Conservation (phyloP, 495 filamentous ascomycete species). For the Lasiosphaeris hirsuta region DNA sequence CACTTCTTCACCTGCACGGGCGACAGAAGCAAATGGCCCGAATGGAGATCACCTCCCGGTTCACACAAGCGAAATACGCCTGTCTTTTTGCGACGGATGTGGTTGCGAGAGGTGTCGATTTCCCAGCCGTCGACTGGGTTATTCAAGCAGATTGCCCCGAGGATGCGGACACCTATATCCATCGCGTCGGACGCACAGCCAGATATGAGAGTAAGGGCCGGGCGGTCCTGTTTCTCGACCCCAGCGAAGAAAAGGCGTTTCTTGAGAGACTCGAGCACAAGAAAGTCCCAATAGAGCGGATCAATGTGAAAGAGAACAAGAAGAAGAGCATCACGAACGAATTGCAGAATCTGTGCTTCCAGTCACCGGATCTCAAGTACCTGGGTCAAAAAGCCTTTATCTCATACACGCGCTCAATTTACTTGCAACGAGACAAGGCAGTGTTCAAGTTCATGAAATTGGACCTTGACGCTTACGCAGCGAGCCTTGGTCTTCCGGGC, state of each 20-base stretch:
- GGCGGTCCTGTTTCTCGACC: conserved; percentile 88
- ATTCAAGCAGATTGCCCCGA: conserved; percentile 93
- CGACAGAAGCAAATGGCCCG: conserved; percentile 88
- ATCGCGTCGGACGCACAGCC: conserved; percentile 91
- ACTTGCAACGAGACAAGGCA: conserved; percentile 89
- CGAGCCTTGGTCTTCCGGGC: conserved; percentile 82
- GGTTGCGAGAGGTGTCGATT: conserved; percentile 88
- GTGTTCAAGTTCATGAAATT: conserved; percentile 79
- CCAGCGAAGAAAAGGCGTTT: conserved; percentile 87
- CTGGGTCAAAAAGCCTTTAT: conserved; percentile 94
- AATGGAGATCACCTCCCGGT: conserved; percentile 79
- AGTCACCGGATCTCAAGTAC: conserved; percentile 91
- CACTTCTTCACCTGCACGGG: conserved; percentile 92
- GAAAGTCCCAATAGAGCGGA: conserved; percentile 79
- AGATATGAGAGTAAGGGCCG: conserved; percentile 85
- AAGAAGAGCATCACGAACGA: conserved; percentile 78
- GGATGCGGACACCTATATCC: conserved; percentile 96
- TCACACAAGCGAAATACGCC: conserved; percentile 69
- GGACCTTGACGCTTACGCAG: conserved; percentile 79
- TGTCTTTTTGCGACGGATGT: conserved; percentile 96
- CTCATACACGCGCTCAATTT: conserved; percentile 76
- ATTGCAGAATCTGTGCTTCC: conserved; percentile 90
- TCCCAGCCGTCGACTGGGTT: conserved; percentile 97
- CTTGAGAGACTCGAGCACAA: conserved; percentile 76
- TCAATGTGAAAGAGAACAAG: conserved; percentile 85